A percentile compares a stretch with the other conserved stretches of the same genome.
phyloP scores from a whole-genome alignment of 192 early-diverging fungal genomes.

The Backusella tuberculispora region DNA sequence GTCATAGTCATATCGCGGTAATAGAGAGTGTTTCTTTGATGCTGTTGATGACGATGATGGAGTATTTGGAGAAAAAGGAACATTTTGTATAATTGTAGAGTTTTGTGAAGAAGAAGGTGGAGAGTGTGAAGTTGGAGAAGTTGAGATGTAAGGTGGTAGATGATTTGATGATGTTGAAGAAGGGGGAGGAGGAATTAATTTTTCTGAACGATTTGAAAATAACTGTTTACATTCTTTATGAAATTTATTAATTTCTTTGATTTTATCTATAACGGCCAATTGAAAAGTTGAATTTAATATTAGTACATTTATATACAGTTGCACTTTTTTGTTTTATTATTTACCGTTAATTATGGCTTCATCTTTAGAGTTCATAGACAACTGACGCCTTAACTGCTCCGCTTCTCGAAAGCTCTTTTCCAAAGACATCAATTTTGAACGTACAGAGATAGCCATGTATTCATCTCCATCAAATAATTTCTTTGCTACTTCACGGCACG shows the following conservation, averaged over 20 bases:
- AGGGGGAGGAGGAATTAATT: background rate
- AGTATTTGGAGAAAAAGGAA: background rate
- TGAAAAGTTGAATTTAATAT: background rate
- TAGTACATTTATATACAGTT: background rate
- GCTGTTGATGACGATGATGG: background rate
- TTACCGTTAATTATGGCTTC: conserved; percentile 4
- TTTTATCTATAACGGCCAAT: background rate
- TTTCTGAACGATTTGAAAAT: background rate
- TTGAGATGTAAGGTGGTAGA: background rate
- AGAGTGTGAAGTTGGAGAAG: background rate
- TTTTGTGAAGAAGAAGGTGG: background rate
- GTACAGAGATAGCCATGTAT: conserved; percentile 15
- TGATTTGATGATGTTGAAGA: conserved; percentile 2
- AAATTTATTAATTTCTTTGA: conserved; percentile 19
- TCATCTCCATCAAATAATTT: conserved; percentile 8
- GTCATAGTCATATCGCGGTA: background rate
- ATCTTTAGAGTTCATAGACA: background rate
- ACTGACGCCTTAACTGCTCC: background rate
- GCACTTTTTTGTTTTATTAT: background rate
- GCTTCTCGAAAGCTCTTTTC: background rate
- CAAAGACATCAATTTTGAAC: conserved; percentile 9
- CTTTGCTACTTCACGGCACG: conserved; percentile 7
- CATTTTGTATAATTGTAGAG: background rate
- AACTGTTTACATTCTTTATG: conserved; percentile 18
- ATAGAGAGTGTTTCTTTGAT: too few relatives aligned